Evolutionary conservation across 441 rosid species (phyloP).

Genomic region (Erysimum cheiri): DNA sequence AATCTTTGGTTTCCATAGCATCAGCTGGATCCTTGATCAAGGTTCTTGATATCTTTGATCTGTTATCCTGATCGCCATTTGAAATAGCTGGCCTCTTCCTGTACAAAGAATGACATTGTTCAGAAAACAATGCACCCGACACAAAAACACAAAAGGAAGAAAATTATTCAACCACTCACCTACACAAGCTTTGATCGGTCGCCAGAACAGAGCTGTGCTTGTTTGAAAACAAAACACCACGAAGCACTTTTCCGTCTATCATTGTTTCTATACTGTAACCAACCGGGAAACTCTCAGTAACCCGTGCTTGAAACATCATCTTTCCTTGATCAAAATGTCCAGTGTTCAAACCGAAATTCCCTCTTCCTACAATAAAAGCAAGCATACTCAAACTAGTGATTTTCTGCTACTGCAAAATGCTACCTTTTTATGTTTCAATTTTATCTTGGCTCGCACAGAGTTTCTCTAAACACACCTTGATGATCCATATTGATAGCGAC

Average conservation of each 20-base stretch:
- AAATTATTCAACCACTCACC: conserved; percentile 51
- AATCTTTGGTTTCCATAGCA: conserved; percentile 42
- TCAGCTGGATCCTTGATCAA: conserved; percentile 54
- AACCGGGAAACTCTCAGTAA: conserved; percentile 73
- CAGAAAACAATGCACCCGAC: conserved; percentile 38
- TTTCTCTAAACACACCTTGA: conserved; percentile 54
- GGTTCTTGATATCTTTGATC: conserved; percentile 54
- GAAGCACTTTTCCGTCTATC: conserved; percentile 86
- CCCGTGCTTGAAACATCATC: conserved; percentile 82
- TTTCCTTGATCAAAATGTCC: conserved; percentile 61
- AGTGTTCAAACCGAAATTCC: conserved; percentile 51
- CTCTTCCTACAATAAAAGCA: conserved; percentile 55
- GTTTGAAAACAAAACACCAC: conserved; percentile 84
- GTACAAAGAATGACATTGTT: conserved; percentile 24
- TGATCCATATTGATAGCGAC: conserved; percentile 52
- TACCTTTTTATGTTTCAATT: conserved; percentile 1
- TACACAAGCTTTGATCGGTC: conserved; percentile 53
- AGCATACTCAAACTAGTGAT: conserved; percentile 19
- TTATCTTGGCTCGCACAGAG: conserved; percentile 2
- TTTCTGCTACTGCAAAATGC: conserved; percentile 20
- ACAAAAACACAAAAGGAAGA: conserved; percentile 2
- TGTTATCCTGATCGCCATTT: conserved; percentile 55
- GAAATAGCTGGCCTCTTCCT: conserved; percentile 75
- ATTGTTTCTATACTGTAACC: conserved; percentile 88
- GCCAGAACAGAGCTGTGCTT: conserved; percentile 52